Conservation (phyloP, 768 basidiomycete genomes). For the Suillus spraguei region DNA sequence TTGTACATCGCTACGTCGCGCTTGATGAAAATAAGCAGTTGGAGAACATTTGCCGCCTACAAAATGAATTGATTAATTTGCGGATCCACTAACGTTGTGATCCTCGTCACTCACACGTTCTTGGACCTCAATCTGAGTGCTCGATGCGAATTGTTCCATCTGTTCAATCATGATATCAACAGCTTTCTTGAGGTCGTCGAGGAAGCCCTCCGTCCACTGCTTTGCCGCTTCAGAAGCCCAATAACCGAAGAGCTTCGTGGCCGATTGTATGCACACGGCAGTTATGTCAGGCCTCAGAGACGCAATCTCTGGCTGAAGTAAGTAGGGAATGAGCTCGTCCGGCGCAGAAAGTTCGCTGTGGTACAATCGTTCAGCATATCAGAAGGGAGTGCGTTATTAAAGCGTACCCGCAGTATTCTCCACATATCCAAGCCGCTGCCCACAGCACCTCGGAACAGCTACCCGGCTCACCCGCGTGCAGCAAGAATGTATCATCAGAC, state of each 20-base stretch:
- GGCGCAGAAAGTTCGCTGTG: conserved; percentile 78
- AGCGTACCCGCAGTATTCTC: conserved; percentile 90
- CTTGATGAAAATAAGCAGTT: conserved; percentile 74
- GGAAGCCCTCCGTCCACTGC: conserved; percentile 73
- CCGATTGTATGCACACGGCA: too few species aligned
- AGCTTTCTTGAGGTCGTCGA: conserved; percentile 62
- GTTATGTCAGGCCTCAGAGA: too few species aligned
- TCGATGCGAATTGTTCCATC: conserved; percentile 59
- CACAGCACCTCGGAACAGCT: conserved; percentile 86
- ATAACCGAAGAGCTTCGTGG: too few species aligned
- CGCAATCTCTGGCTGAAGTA: conserved; percentile 49
- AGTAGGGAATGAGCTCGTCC: conserved; percentile 68
- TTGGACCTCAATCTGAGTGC: conserved; percentile 84
- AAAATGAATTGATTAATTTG: conserved; percentile 11
- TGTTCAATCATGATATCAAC: conserved; percentile 65
- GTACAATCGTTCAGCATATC: conserved; percentile 11
- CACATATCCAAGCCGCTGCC: conserved; percentile 97
- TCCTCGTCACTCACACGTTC: conserved; percentile 67
- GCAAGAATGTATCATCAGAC: conserved; percentile 73
- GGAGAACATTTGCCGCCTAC: conserved; percentile 81
- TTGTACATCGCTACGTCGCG: conserved; percentile 66
- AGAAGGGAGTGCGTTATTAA: not conserved
- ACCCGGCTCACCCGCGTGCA: conserved; percentile 65
- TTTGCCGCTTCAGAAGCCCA: conserved; percentile 18
- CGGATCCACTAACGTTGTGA: not conserved